A percentile compares a stretch with the other conserved stretches of the same genome.
These are phyloP conservation scores for Metschnikowia gelsemii DNA, from an alignment of 805 yeast species.

Conservation along the genomic window DNA sequence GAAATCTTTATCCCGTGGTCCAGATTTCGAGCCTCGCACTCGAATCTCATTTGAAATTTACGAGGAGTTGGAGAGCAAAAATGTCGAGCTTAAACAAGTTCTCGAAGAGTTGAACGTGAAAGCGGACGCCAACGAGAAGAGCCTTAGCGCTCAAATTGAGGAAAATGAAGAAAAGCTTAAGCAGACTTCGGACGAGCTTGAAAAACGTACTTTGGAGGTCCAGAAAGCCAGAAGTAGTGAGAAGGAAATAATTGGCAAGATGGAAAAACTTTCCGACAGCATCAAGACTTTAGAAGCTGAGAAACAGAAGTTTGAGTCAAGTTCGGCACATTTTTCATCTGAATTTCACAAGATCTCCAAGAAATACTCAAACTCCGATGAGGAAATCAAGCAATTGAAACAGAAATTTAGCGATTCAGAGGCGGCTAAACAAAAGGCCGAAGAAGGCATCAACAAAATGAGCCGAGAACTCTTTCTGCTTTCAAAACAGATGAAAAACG, in stretches of 20 bases:
- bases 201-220: slow-evolving; percentile 20
- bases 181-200: slow-evolving; percentile 25
- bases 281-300: slow-evolving; percentile 29
- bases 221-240: slow-evolving; percentile 24
- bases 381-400: slow-evolving; percentile 29
- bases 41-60: slow-evolving; percentile 62
- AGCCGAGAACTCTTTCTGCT: slow-evolving; percentile 73
- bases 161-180: slow-evolving; percentile 14
- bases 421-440: slow-evolving; percentile 61
- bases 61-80: slow-evolving; percentile 44
- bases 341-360: slow-evolving; percentile 36
- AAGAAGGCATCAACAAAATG: slow-evolving; percentile 88
- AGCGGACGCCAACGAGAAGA: slow-evolving; percentile 21
- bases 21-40: slow-evolving; percentile 67
- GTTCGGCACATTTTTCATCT: slow-evolving; percentile 28
- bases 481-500: slow-evolving; percentile 55
- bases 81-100: slow-evolving; percentile 26
- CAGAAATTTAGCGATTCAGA: slow-evolving; percentile 33
- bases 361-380: slow-evolving; percentile 25
- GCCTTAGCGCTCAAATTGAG: slow-evolving; percentile 22
- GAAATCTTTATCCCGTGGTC: slow-evolving; percentile 71
- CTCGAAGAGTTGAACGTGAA: slow-evolving; percentile 24
- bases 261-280: slow-evolving; percentile 22
- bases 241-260: slow-evolving; percentile 19
- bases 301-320: slow-evolving; percentile 30